These are phyloP conservation scores for Artemisia annua DNA, from an alignment of 129 eudicot species.

Conservation along the genomic window DNA sequence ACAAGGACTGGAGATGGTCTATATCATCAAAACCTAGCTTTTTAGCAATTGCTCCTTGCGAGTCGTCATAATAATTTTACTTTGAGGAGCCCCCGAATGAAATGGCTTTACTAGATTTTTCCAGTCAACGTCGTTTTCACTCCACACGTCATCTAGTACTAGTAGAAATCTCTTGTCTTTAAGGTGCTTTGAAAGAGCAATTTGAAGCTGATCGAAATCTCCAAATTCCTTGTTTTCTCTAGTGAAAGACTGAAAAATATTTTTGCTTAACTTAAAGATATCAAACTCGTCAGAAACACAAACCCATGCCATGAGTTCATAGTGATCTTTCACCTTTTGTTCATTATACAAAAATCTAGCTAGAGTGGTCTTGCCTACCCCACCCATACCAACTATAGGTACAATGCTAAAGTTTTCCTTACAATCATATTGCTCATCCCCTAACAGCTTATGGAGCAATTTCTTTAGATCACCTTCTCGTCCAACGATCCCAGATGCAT, in stretches of 20 bases:
- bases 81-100: constrained; percentile 29
- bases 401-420: constrained; percentile 3
- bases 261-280: constrained; percentile 13
- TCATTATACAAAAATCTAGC: constrained; percentile 3
- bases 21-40: constrained; percentile 19
- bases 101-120: constrained; percentile 26
- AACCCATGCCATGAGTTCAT: constrained; percentile 41
- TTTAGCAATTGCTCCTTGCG: constrained; percentile 18
- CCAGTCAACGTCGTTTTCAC: constrained; percentile 33
- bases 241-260: constrained; percentile 23
- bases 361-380: constrained; percentile 10
- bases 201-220: constrained; percentile 36
- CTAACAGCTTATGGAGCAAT: too few relatives aligned
- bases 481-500: constrained; percentile 28
- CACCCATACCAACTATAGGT: constrained; percentile 38
- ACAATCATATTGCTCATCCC: too few relatives aligned
- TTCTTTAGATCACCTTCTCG: constrained; percentile 1
- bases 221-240: background rate
- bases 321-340: background rate
- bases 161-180: constrained; percentile 35
- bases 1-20: constrained; percentile 24
- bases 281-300: constrained; percentile 41
- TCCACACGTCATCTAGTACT: constrained; percentile 53
- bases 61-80: constrained; percentile 48
- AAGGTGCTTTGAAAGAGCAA: constrained; percentile 19